Conservation (phyloP, 208 protist species). For the Leishmania tropica region DNA sequence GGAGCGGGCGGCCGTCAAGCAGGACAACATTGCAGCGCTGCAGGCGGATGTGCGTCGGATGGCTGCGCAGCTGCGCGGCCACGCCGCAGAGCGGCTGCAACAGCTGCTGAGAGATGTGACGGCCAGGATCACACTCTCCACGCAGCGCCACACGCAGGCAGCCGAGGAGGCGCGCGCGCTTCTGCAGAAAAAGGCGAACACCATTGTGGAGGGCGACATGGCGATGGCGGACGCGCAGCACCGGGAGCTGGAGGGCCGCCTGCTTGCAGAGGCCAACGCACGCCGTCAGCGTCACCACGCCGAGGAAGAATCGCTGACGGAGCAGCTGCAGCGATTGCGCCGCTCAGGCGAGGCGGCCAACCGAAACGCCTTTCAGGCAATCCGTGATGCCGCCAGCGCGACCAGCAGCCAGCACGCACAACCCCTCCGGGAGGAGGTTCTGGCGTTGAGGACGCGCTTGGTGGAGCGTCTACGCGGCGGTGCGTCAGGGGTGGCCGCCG, state of each 20-base stretch:
- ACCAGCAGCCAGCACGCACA: conserved; percentile 8
- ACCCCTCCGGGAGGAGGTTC: conserved; percentile 19
- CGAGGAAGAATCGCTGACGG: conserved; percentile 40
- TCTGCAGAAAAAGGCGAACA: conserved; percentile 33
- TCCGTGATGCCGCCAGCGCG: conserved; percentile 10
- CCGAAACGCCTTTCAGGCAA: conserved; percentile 10
- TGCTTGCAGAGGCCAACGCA: conserved; percentile 36
- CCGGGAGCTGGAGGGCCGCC: conserved; percentile 46
- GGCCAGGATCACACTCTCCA: conserved; percentile 26
- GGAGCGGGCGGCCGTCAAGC: conserved; percentile 37
- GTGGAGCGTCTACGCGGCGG: conserved; percentile 32
- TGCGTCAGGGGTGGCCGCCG: neutral
- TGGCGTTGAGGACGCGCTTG: conserved; percentile 30
- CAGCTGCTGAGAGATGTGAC: conserved; percentile 33
- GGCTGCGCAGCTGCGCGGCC: conserved; percentile 24
- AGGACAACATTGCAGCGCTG: conserved; percentile 36
- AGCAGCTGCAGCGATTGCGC: conserved; percentile 50
- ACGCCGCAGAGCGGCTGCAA: conserved; percentile 28
- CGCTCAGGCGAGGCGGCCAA: conserved; percentile 21
- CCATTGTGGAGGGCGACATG: conserved; percentile 42
- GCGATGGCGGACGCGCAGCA: conserved; percentile 34
- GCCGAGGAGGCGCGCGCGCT: conserved; percentile 19
- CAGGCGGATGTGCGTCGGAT: conserved; percentile 30
- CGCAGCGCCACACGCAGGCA: conserved; percentile 14
- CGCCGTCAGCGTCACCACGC: conserved; percentile 44